Evolutionary conservation across 2,329 filamentous ascomycete species (phyloP).

Genomic region (Huntiella abstrusa): DNA sequence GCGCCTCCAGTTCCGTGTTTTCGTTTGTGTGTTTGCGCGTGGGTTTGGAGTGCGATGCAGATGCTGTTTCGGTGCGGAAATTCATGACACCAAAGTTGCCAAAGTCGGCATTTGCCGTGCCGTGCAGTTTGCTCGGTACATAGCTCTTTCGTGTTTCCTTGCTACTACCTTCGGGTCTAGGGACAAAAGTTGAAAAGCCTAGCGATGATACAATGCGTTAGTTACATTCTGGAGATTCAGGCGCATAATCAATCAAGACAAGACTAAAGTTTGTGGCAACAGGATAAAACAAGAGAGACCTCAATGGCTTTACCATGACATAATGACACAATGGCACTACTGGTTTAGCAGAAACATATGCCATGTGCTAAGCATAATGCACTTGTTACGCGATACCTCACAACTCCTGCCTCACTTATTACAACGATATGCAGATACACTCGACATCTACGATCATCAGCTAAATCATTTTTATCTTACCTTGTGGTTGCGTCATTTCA

Average conservation of each 20-base stretch:
- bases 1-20: slow-evolving; percentile 32
- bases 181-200: slow-evolving; percentile 7
- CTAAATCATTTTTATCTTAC: slow-evolving; percentile 1
- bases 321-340: too few relatives aligned
- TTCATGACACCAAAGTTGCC: slow-evolving; percentile 47
- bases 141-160: slow-evolving; percentile 25
- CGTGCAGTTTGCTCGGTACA: slow-evolving; percentile 42
- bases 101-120: slow-evolving; percentile 34
- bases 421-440: too few relatives aligned
- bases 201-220: neutral
- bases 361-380: too few relatives aligned
- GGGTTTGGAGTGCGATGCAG: slow-evolving; percentile 19
- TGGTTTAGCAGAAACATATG: too few relatives aligned
- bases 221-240: neutral
- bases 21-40: slow-evolving; percentile 15
- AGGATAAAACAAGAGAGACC: too few relatives aligned
- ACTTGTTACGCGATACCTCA: too few relatives aligned
- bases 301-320: too few relatives aligned
- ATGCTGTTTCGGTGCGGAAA: slow-evolving; percentile 20
- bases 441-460: neutral
- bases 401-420: too few relatives aligned
- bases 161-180: slow-evolving; percentile 3
- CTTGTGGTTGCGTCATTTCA: slow-evolving; percentile 10
- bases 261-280: too few relatives aligned
- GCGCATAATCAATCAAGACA: too few relatives aligned